Percentiles rank a stretch among this genome's conserved stretches.
These are phyloP conservation scores for Phytophthora europaea DNA, from an alignment of 352 stramenopile species.

Conservation along the genomic window DNA sequence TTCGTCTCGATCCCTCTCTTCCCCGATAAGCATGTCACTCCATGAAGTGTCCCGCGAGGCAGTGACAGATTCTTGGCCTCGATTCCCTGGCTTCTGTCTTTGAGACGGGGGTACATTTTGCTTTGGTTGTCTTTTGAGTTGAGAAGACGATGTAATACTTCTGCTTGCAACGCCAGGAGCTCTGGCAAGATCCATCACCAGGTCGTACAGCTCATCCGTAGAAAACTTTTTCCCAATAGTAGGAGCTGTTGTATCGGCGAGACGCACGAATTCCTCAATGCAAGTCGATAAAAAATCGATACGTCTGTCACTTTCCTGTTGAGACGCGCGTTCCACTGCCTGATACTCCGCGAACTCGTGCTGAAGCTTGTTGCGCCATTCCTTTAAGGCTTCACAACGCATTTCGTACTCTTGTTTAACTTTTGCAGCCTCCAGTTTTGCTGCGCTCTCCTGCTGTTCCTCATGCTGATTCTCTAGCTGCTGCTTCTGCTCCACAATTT, in stretches of 20 bases:
- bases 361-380: constrained; percentile 36
- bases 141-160: background rate
- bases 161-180: background rate
- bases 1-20: constrained; percentile 1
- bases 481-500: constrained; percentile 34
- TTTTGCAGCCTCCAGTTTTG: constrained; percentile 13
- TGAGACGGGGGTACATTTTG: background rate
- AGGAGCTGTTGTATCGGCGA: constrained; percentile 28
- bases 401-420: constrained; percentile 24
- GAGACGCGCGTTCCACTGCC: constrained; percentile 21
- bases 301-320: constrained; percentile 48
- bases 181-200: constrained; percentile 45
- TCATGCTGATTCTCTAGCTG: constrained; percentile 21
- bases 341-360: constrained; percentile 52
- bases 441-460: constrained; percentile 21
- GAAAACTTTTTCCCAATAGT: constrained; percentile 24
- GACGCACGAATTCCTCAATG: constrained; percentile 50
- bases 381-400: constrained; percentile 5
- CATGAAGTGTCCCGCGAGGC: background rate
- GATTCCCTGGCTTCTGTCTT: background rate
- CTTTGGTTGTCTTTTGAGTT: constrained; percentile 9
- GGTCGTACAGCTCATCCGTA: constrained; percentile 50
- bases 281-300: constrained; percentile 58
- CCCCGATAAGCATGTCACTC: background rate
- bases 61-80: background rate